phyloP scores from a whole-genome alignment of 2,329 filamentous ascomycete genomes.

The Ophiostoma ips region DNA sequence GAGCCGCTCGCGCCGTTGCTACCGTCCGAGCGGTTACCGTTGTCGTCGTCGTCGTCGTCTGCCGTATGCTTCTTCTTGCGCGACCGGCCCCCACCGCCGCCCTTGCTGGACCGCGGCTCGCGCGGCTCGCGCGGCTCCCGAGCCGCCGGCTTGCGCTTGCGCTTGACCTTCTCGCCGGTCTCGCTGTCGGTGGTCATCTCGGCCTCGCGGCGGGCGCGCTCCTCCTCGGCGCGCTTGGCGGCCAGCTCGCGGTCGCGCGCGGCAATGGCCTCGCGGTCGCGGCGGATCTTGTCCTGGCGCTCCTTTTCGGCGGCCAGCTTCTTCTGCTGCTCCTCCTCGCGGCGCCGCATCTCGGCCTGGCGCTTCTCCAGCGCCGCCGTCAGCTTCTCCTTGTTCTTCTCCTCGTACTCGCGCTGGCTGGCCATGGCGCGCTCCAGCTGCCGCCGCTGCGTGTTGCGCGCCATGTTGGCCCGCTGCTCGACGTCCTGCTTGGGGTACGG shows the following conservation, averaged over 20 bases:
- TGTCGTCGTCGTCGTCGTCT: conserved; percentile 35
- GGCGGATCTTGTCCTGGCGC: conserved; percentile 66
- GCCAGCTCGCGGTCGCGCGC: conserved; percentile 62
- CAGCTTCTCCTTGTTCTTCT: conserved; percentile 80
- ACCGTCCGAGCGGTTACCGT: conserved; percentile 13
- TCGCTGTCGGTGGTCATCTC: conserved; percentile 73
- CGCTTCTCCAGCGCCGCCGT: conserved; percentile 65
- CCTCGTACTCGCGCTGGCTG: conserved; percentile 80
- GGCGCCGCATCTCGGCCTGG: conserved; percentile 63
- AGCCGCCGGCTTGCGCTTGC: conserved; percentile 50
- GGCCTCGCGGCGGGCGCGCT: conserved; percentile 52
- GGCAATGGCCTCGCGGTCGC: conserved; percentile 69
- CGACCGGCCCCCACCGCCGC: conserved; percentile 15
- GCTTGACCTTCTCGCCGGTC: conserved; percentile 67
- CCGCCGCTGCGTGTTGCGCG: conserved; percentile 81
- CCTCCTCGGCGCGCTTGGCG: conserved; percentile 56
- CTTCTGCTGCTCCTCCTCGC: conserved; percentile 62
- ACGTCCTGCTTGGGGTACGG: conserved; percentile 86
- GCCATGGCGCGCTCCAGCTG: conserved; percentile 78
- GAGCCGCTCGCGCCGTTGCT: conserved; percentile 20
- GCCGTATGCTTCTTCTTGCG: conserved; percentile 28
- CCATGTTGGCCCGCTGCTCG: conserved; percentile 95
- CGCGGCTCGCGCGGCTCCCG: conserved; percentile 20
- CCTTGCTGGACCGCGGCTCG: conserved; percentile 16
- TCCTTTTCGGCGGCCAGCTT: conserved; percentile 57